Conservation (phyloP, 192 early-diverging fungal genomes). For the Umbelopsis sp. region DNA sequence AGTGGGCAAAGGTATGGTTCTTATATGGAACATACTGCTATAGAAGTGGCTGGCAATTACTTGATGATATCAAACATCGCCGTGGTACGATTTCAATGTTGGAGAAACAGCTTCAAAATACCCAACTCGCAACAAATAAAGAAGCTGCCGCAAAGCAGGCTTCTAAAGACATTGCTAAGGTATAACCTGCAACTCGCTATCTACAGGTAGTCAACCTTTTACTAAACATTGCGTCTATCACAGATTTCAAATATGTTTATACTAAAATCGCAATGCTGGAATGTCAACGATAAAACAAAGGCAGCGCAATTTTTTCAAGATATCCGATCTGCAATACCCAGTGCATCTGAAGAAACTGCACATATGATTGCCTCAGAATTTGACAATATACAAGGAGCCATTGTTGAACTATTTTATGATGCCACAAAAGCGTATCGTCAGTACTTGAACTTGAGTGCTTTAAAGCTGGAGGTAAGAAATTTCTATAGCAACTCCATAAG, state of each 20-base stretch:
- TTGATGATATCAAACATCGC: constrained; percentile 48
- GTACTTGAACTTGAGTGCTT: background rate
- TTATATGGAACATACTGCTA: constrained; percentile 60
- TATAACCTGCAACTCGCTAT: background rate
- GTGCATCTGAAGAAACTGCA: background rate
- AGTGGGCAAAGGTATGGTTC: constrained; percentile 62
- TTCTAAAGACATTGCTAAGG: background rate
- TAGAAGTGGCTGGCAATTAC: constrained; percentile 53
- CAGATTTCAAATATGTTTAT: constrained; percentile 2
- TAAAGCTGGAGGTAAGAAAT: background rate
- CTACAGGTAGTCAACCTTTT: background rate
- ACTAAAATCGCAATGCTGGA: constrained; percentile 6
- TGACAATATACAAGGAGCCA: background rate
- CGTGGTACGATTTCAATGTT: background rate
- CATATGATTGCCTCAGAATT: background rate
- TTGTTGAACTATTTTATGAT: background rate
- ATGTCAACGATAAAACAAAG: background rate
- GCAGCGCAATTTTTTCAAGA: background rate
- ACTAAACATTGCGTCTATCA: background rate
- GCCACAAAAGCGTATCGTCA: background rate
- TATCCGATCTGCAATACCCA: background rate
- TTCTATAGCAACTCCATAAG: background rate
- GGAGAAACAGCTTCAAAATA: background rate
- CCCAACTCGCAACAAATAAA: background rate
- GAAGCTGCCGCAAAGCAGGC: background rate